Conservation (phyloP, 495 filamentous ascomycete genomes). For the Aspergillus sclerotioniger region DNA sequence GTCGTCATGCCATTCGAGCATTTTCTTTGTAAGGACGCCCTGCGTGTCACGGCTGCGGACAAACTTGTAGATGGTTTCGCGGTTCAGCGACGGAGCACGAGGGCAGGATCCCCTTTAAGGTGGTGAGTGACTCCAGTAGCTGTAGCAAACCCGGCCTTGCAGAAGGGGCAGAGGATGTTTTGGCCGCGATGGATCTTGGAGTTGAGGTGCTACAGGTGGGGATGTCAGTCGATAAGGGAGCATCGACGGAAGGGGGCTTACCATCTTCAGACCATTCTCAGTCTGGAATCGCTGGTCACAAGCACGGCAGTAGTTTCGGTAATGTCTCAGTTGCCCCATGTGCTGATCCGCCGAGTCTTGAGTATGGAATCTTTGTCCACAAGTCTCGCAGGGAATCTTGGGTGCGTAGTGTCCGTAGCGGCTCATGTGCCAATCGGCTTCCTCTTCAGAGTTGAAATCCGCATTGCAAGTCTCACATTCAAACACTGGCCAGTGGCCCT, state of each 20-base stretch:
- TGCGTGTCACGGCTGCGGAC: conserved; percentile 33
- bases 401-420: conserved; percentile 4
- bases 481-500: background rate
- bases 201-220: conserved; percentile 38
- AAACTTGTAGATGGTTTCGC: conserved; percentile 32
- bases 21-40: conserved; percentile 41
- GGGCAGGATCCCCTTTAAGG: conserved; percentile 42
- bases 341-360: conserved; percentile 24
- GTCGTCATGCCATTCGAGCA: conserved; percentile 34
- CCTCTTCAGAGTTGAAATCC: background rate
- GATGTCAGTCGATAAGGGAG: conserved; percentile 3
- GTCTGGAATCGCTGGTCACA: conserved; percentile 39
- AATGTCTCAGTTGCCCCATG: conserved; percentile 38
- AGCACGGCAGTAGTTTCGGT: conserved; percentile 33
- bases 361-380: conserved; percentile 22
- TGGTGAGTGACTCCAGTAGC: conserved; percentile 47
- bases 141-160: conserved; percentile 33
- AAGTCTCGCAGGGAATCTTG: conserved; percentile 32
- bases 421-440: conserved; percentile 1
- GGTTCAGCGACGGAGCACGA: conserved; percentile 33
- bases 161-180: conserved; percentile 43
- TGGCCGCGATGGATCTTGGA: conserved; percentile 38
- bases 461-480: conserved; percentile 9
- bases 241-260: conserved; percentile 18
- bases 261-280: conserved; percentile 38